These are phyloP conservation scores for Amaranthus tricolor DNA, from an alignment of 179 eudicot species.

Conservation along the genomic window DNA sequence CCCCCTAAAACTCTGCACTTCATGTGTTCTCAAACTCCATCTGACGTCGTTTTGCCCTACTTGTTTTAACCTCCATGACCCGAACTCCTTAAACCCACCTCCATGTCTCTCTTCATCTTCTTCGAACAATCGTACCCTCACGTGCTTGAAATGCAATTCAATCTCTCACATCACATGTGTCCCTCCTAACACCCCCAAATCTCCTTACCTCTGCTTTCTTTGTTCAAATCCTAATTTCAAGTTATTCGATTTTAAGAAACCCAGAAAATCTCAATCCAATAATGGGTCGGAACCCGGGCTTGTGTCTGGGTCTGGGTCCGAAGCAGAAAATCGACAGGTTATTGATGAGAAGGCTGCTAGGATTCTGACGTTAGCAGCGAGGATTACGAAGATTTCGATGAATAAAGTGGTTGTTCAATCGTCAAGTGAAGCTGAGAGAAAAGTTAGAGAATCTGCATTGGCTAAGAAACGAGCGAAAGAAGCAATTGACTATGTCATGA, in stretches of 20 bases:
- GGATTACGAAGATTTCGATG: slow-evolving; percentile 56
- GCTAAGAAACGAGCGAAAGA: slow-evolving; percentile 75
- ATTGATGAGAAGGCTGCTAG: slow-evolving; percentile 49
- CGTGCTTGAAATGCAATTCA: slow-evolving; percentile 60
- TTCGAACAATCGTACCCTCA: slow-evolving; percentile 20
- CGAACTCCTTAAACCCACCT: slow-evolving; percentile 22
- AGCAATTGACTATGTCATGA: slow-evolving; percentile 55
- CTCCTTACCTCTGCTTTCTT: slow-evolving; percentile 60
- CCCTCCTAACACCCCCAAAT: slow-evolving; percentile 28
- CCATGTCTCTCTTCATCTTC: slow-evolving; percentile 14
- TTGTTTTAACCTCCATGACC: slow-evolving; percentile 60
- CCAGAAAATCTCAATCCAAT: neutral
- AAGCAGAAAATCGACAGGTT: neutral
- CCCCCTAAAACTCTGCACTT: slow-evolving; percentile 66
- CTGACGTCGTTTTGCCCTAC: slow-evolving; percentile 65
- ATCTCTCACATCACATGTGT: slow-evolving; percentile 57
- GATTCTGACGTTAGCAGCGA: slow-evolving; percentile 50
- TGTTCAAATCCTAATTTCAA: slow-evolving; percentile 50
- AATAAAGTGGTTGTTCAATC: slow-evolving; percentile 46
- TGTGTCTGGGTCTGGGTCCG: neutral
- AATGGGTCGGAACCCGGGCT: neutral
- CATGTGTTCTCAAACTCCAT: slow-evolving; percentile 69
- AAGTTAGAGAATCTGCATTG: slow-evolving; percentile 60
- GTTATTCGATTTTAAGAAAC: slow-evolving; percentile 38
- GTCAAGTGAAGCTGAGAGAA: slow-evolving; percentile 57